Base-by-base conservation (phyloP, 352 stramenopile genomes). In the Phytophthora uliginosa region DNA sequence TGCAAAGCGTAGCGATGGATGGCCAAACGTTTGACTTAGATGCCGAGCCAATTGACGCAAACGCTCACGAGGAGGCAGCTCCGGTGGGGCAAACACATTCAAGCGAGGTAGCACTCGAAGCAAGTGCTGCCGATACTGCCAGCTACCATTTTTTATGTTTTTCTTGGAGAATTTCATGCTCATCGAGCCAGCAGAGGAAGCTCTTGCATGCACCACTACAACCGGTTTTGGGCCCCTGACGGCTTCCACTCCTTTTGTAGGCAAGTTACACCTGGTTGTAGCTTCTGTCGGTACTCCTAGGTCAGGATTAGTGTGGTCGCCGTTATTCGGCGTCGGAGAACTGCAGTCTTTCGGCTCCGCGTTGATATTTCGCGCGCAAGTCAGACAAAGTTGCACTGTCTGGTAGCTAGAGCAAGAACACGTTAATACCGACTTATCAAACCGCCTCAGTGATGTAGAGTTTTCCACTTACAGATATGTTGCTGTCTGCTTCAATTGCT, bases 1-100 rank as follows among this genome's bases (percentile, higher is more conserved):
- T 6, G 81, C 84, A 33, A 90, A 84, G 18, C 85, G 78, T 28
- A 89, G 28, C 7, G 85, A 93, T 28, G 84, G 70, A 31, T 82
- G 72, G 9, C 85, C 84, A 31, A 69, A 89, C 22, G 59, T 72
- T 4, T 59, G 66, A 48, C 81, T 73, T 42, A 93, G 71, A 36
- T 84, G 65, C 9, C 78, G 63, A 2, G 75, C 81, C 12, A 93
- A 53, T 58, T 71, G 75, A 20, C 81, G 70, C 40, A 91, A 28
- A 17, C 63, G 68, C 50, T 90, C 63, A 52, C 60, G 67, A 55
- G 55, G 26, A 65, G 71, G 6, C 8, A 58, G 12, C n/a, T 62
- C 67, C 1, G 52, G 38, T 26, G 59, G 62, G 1, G 69, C 55
- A 8, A 67, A 69, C 6, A 60, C 34, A 20, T 61, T 63, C 17